Evolutionary conservation across 768 basidiomycete species (phyloP).

Genomic region (Leccinum subgranulosum): DNA sequence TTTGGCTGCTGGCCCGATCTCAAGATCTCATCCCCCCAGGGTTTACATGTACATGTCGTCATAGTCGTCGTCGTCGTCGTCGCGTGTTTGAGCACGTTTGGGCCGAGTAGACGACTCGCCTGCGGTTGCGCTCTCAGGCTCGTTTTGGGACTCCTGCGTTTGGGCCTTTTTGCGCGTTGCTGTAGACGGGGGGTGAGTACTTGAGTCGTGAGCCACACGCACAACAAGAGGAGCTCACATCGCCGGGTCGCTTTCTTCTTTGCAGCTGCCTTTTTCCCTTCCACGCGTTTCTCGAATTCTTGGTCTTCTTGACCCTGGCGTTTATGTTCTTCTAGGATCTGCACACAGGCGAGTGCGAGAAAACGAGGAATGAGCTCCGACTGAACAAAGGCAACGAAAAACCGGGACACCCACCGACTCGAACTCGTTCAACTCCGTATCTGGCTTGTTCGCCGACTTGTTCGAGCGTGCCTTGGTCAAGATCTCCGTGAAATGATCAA

Average conservation of each 20-base stretch:
- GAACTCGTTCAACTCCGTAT: slow-evolving; percentile 92
- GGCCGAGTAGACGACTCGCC: slow-evolving; percentile 3
- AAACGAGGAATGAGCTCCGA: background rate
- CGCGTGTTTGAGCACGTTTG: slow-evolving; percentile 4
- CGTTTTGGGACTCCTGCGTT: slow-evolving; percentile 17
- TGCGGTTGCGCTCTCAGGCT: background rate
- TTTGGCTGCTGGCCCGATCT: background rate
- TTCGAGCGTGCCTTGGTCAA: slow-evolving; percentile 88
- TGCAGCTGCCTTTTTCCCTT: slow-evolving; percentile 78
- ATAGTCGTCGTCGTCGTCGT: slow-evolving; percentile 20
- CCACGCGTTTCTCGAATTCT: slow-evolving; percentile 81
- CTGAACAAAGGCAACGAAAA: background rate
- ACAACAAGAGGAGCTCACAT: slow-evolving; percentile 28
- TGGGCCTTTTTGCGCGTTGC: slow-evolving; percentile 32
- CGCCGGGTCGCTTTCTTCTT: slow-evolving; percentile 63
- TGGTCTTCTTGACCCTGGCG: slow-evolving; percentile 90
- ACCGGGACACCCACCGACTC: slow-evolving; percentile 55
- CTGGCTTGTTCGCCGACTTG: slow-evolving; percentile 90
- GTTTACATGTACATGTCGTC: slow-evolving; percentile 27
- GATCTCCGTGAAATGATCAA: slow-evolving; percentile 81
- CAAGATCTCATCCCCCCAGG: too few relatives aligned
- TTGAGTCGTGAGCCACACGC: background rate
- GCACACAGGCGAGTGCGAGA: background rate
- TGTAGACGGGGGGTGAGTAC: background rate
- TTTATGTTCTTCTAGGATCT: slow-evolving; percentile 84